Evolutionary conservation across 495 filamentous ascomycete genomes (phyloP).

Genomic region (Podospora anserina): DNA sequence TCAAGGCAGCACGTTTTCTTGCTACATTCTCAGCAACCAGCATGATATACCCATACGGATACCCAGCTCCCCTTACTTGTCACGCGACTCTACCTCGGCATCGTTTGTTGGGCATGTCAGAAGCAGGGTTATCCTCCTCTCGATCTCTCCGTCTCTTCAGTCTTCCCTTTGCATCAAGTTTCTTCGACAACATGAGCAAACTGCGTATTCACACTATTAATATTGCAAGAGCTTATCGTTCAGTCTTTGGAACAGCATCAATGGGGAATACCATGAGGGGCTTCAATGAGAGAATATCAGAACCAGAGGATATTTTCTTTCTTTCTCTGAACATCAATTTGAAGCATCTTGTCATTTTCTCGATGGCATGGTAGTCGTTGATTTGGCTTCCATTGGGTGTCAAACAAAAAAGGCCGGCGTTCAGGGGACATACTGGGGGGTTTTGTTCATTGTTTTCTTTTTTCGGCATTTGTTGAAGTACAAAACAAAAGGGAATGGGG

Average conservation of each 20-base stretch:
- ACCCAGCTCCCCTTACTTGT: neutral
- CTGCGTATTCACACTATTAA: neutral
- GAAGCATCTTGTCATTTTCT: neutral
- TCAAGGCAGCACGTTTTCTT: neutral
- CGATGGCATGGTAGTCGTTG: neutral
- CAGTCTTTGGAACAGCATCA: neutral
- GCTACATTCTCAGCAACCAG: neutral
- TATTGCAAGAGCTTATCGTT: neutral
- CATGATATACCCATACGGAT: neutral
- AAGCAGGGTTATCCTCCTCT: neutral
- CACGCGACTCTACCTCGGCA: neutral
- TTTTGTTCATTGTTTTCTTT: neutral
- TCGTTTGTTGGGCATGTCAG: neutral
- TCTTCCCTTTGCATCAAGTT: neutral
- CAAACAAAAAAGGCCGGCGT: neutral
- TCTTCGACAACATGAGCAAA: neutral
- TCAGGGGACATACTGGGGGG: neutral
- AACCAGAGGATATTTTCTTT: neutral
- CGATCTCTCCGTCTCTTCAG: neutral
- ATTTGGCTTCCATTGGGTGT: neutral
- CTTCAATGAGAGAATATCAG: neutral
- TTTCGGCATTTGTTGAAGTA: neutral
- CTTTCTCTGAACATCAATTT: neutral
- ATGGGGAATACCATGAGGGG: neutral
- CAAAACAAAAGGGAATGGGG: neutral